phyloP scores from a whole-genome alignment of 1,139 yeast genomes.

The Zygosaccharomyces sapae region DNA sequence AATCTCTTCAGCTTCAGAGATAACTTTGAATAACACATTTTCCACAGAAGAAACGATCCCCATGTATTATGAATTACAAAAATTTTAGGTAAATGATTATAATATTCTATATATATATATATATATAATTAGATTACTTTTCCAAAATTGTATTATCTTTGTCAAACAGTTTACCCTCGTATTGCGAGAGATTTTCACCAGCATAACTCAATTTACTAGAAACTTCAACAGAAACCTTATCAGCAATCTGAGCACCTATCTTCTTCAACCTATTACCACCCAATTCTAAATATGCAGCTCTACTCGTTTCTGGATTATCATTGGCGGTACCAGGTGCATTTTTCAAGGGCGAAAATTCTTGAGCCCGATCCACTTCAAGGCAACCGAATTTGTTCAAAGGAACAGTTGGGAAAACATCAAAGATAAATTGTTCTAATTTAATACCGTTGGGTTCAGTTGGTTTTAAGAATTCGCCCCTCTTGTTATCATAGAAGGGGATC shows the following conservation, averaged over 20 bases:
- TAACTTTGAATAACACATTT: constrained; percentile 6
- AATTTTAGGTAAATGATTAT: constrained; percentile 10
- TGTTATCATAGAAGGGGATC: constrained; percentile 55
- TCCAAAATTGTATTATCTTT: constrained; percentile 25
- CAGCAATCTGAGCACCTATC: constrained; percentile 61
- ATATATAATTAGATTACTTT: not conserved
- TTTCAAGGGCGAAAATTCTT: constrained; percentile 91
- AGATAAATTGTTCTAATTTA: constrained; percentile 93
- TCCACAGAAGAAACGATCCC: constrained; percentile 21
- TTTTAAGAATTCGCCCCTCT: constrained; percentile 47
- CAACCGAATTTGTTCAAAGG: constrained; percentile 77
- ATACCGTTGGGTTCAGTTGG: constrained; percentile 83
- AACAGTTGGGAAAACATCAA: constrained; percentile 88
- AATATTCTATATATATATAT: no score
- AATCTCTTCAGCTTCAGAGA: constrained; percentile 11
- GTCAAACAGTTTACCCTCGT: constrained; percentile 48
- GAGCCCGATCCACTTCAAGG: constrained; percentile 78
- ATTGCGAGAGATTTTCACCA: constrained; percentile 76
- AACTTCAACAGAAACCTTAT: constrained; percentile 65
- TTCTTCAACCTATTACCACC: constrained; percentile 72
- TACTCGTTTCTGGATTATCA: constrained; percentile 85
- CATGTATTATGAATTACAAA: constrained; percentile 16
- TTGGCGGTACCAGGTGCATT: constrained; percentile 78
- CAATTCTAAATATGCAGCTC: constrained; percentile 58
- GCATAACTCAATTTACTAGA: constrained; percentile 67